These are phyloP conservation scores for Penicillium corylophilum DNA, from an alignment of 2,329 filamentous ascomycete species.

Conservation along the genomic window DNA sequence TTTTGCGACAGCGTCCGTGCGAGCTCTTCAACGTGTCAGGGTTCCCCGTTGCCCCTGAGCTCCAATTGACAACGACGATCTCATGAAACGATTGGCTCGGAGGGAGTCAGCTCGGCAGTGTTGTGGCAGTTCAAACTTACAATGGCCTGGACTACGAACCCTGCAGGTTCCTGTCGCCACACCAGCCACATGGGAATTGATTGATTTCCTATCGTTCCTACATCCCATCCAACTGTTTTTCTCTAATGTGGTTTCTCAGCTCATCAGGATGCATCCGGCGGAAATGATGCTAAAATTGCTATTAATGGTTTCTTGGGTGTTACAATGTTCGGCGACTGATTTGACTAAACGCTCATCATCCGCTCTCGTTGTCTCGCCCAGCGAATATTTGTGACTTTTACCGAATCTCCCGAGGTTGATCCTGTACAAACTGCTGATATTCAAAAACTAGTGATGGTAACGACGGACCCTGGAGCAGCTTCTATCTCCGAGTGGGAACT, in stretches of 20 bases:
- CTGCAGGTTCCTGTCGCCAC: too few relatives aligned
- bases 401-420: background rate
- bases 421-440: background rate
- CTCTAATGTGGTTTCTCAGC: background rate
- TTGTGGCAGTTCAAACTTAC: background rate
- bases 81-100: background rate
- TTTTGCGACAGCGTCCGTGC: background rate
- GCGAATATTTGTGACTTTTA: conserved; percentile 13
- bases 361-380: conserved; percentile 13
- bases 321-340: background rate
- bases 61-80: background rate
- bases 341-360: conserved; percentile 9
- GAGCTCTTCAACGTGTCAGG: background rate
- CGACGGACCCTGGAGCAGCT: conserved; percentile 72
- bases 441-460: conserved; percentile 54
- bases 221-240: too few relatives aligned
- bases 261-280: background rate
- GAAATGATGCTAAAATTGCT: background rate
- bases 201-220: too few relatives aligned
- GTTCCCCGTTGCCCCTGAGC: background rate
- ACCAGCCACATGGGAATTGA: too few relatives aligned
- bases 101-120: background rate
- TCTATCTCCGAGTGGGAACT: conserved; percentile 59
- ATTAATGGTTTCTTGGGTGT: background rate
- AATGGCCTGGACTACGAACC: too few relatives aligned